phyloP scores from a whole-genome alignment of 176 grass and related monocot genomes.

The Miscanthus lutarioriparius region DNA sequence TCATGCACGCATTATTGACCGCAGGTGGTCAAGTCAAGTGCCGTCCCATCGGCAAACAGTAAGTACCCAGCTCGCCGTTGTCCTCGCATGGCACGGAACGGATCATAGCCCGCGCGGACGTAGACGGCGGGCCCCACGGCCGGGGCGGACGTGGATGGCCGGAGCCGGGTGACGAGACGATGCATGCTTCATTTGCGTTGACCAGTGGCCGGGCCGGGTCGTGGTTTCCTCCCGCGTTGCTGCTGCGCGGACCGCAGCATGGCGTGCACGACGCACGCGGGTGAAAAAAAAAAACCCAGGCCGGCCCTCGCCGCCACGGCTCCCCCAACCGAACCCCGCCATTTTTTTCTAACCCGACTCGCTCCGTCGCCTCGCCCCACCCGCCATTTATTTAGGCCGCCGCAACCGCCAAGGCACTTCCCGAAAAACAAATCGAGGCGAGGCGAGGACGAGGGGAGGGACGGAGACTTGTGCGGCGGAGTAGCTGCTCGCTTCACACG shows the following conservation, averaged over 20 bases:
- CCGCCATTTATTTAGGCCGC: not conserved
- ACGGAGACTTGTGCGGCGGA: not conserved
- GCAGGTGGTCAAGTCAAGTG: not conserved
- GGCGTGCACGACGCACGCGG: no score
- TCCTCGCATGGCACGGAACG: not conserved
- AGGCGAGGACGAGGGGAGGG: no score
- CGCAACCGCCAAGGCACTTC: not conserved
- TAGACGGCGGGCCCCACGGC: no score
- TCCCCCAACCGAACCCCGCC: not conserved
- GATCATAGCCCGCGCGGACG: not conserved
- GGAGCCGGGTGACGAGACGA: not conserved
- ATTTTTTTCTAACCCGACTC: slow-evolving; percentile 12
- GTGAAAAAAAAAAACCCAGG: no score
- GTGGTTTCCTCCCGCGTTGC: slow-evolving; percentile 15
- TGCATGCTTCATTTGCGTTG: not conserved
- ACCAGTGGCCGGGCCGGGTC: not conserved
- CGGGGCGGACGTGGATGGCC: no score
- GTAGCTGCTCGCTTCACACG: no score
- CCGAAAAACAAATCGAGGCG: not conserved
- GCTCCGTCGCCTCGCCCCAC: not conserved
- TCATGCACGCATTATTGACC: no score
- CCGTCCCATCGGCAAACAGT: not conserved
- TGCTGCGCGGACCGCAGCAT: no score
- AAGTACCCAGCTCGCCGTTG: not conserved
- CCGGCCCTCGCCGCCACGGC: not conserved